These are phyloP conservation scores for Anethum foeniculum DNA, from an alignment of 140 eudicot genomes.

Conservation along the genomic window DNA sequence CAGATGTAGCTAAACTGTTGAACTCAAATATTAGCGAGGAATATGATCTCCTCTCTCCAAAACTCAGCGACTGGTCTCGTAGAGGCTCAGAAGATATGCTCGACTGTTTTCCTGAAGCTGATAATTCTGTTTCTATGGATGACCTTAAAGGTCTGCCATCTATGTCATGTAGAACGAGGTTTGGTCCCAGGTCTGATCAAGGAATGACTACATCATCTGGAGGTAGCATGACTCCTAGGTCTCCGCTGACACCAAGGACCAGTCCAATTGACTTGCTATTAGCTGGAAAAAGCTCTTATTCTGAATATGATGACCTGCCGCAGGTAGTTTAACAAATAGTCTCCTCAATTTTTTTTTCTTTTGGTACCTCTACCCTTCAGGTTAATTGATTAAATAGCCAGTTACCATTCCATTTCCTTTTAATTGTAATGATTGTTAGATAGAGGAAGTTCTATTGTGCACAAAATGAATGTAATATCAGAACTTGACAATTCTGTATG, in stretches of 20 bases:
- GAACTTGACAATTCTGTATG: not conserved
- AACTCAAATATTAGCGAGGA: slow-evolving; percentile 78
- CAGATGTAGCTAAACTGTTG: slow-evolving; percentile 67
- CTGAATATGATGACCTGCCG: slow-evolving; percentile 80
- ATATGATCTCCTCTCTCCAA: slow-evolving; percentile 64
- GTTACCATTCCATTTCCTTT: not conserved
- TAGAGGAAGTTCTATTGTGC: not conserved
- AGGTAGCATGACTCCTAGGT: slow-evolving; percentile 94
- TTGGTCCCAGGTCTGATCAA: slow-evolving; percentile 92
- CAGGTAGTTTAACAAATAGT: slow-evolving; percentile 37
- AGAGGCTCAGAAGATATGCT: slow-evolving; percentile 97
- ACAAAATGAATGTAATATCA: not conserved
- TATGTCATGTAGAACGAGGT: slow-evolving; percentile 89
- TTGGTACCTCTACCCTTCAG: not conserved
- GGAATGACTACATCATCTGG: slow-evolving; percentile 96
- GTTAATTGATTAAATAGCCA: not conserved
- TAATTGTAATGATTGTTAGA: not conserved
- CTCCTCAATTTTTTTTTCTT: not conserved
- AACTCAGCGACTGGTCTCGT: slow-evolving; percentile 79
- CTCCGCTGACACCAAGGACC: slow-evolving; percentile 75
- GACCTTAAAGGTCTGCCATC: slow-evolving; percentile 67
- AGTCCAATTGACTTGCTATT: slow-evolving; percentile 68
- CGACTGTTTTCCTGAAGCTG: slow-evolving; percentile 69
- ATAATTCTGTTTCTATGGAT: slow-evolving; percentile 66
- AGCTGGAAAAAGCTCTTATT: slow-evolving; percentile 74